Evolutionary conservation across 1,284 basidiomycete species (phyloP).

Genomic region (Trichosporon faecale): DNA sequence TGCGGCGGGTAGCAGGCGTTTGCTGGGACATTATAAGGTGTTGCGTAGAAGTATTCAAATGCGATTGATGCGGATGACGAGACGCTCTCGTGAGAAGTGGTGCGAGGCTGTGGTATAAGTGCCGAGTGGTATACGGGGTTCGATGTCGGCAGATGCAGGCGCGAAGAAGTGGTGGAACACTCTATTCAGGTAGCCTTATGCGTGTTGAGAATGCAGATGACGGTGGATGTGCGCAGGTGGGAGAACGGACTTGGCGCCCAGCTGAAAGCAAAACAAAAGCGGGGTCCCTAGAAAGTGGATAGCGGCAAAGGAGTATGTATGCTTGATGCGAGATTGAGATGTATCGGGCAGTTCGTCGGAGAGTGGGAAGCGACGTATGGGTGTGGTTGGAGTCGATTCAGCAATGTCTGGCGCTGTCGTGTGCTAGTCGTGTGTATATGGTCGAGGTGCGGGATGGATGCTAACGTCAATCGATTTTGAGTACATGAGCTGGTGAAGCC

Average conservation of each 20-base stretch:
- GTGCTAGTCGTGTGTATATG: slow-evolving; percentile 1
- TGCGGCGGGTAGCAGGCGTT: slow-evolving; percentile 30
- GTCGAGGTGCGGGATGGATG: not conserved
- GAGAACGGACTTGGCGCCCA: not conserved
- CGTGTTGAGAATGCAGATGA: not conserved
- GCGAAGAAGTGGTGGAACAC: not conserved
- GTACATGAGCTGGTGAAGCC: slow-evolving; percentile 10
- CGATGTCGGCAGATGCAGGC: not conserved
- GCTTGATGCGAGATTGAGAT: not conserved
- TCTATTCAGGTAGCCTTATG: not conserved
- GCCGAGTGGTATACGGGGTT: not conserved
- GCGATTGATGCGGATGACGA: not conserved
- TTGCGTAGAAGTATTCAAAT: not conserved
- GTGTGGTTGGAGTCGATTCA: not conserved
- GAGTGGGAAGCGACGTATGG: not conserved
- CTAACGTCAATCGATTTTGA: slow-evolving; percentile 11
- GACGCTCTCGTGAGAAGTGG: not conserved
- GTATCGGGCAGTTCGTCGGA: not conserved
- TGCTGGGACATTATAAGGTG: slow-evolving; percentile 20
- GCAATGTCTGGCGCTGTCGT: slow-evolving; percentile 3
- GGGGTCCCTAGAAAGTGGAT: not conserved
- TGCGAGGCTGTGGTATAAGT: not conserved
- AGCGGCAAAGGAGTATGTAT: not conserved
- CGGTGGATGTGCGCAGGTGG: not conserved
- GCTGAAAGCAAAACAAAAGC: slow-evolving; percentile 1